phyloP scores from a whole-genome alignment of 2,329 filamentous ascomycete genomes.

The Thyridium curvatum region DNA sequence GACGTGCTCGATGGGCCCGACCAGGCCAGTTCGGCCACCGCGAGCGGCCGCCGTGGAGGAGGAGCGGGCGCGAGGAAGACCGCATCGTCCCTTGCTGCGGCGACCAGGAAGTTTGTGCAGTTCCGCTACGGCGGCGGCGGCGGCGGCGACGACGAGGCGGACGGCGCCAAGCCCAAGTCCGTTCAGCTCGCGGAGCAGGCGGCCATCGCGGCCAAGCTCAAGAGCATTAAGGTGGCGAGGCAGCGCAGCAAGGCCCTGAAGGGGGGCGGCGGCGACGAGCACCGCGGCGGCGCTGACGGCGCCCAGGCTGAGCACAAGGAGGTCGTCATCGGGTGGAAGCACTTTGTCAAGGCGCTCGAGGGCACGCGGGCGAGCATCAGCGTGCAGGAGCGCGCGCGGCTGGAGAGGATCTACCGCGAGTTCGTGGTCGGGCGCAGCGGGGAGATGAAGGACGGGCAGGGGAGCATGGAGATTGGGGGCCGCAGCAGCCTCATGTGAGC shows the following conservation, averaged over 20 bases:
- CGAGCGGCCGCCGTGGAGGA: constrained; percentile 16
- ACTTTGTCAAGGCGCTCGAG: constrained; percentile 71
- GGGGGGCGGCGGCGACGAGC: constrained; percentile 6
- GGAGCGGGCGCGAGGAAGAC: background rate
- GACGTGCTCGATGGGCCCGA: constrained; percentile 68
- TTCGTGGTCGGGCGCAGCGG: constrained; percentile 91
- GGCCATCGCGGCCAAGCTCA: constrained; percentile 73
- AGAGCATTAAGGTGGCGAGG: constrained; percentile 67
- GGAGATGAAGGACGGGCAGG: constrained; percentile 91
- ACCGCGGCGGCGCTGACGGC: constrained; percentile 20
- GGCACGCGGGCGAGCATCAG: constrained; percentile 80
- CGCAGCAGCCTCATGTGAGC: constrained; percentile 83
- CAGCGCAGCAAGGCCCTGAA: constrained; percentile 47
- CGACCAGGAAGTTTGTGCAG: constrained; percentile 61
- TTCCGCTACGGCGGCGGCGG: constrained; percentile 71
- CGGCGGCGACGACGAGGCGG: constrained; percentile 34
- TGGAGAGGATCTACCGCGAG: constrained; percentile 81
- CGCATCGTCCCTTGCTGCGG: constrained; percentile 11
- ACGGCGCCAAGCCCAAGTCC: constrained; percentile 38
- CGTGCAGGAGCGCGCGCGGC: constrained; percentile 63
- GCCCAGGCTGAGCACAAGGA: constrained; percentile 40
- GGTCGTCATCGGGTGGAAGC: constrained; percentile 77
- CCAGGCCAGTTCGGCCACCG: constrained; percentile 14
- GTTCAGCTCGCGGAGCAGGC: constrained; percentile 67
- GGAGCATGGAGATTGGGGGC: constrained; percentile 85